Conservation (phyloP, 169 alveolate species). For the Cryptosporidium xiaoi region DNA sequence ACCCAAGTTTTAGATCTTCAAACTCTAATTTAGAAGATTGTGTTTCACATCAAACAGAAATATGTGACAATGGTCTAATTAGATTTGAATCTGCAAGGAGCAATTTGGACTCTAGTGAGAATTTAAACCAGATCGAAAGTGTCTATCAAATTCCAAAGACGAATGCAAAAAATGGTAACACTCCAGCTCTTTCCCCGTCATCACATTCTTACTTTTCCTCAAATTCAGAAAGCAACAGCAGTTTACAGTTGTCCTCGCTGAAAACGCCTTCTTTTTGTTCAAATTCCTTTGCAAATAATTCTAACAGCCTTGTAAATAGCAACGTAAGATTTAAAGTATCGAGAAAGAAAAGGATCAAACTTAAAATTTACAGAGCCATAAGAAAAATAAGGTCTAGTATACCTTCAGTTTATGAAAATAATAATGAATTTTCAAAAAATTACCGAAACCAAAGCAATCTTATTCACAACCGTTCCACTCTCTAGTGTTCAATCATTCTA, state of each 20-base stretch:
- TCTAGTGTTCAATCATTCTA: too few species aligned
- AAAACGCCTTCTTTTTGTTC: conserved; percentile 18
- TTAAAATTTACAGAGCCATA: conserved; percentile 2
- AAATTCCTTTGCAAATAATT: conserved; percentile 2
- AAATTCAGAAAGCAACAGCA: too few species aligned
- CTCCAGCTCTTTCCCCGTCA: too few species aligned
- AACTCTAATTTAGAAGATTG: not conserved
- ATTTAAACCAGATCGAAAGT: too few species aligned
- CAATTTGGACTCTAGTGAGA: too few species aligned
- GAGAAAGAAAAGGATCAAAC: conserved; percentile 26
- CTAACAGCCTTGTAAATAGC: not conserved
- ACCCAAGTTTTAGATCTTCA: not conserved
- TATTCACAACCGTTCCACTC: too few species aligned
- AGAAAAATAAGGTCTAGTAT: not conserved
- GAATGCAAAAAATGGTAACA: too few species aligned
- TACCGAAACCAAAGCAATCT: too few species aligned
- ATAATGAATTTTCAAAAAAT: too few species aligned
- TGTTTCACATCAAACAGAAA: not conserved
- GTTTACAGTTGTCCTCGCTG: not conserved
- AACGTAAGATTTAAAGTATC: not conserved
- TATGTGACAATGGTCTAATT: conserved; percentile 3
- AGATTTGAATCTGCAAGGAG: not conserved
- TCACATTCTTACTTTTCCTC: too few species aligned
- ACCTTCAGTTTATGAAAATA: not conserved
- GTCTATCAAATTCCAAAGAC: too few species aligned